Percentiles rank a stretch among this genome's conserved stretches.
Conservation (phyloP, 106 monocot species). For the Dactylorhiza incarnata region DNA sequence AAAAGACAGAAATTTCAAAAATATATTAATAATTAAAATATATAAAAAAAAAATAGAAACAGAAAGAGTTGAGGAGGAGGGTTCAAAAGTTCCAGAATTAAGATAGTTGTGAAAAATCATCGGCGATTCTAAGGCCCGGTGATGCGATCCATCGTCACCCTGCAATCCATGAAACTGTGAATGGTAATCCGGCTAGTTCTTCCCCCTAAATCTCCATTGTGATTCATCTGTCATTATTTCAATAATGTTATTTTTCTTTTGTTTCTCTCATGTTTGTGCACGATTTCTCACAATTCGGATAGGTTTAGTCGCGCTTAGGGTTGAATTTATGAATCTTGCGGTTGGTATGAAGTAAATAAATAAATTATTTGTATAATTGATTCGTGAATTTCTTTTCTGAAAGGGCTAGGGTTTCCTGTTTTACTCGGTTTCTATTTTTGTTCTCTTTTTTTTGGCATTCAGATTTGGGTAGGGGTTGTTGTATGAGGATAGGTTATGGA, state of each 20-base stretch:
- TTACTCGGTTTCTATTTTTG: neutral
- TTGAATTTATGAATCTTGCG: neutral
- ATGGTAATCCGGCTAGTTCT: neutral
- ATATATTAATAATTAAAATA: too few species aligned
- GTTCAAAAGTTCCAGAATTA: too few species aligned
- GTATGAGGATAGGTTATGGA: neutral
- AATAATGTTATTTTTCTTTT: neutral
- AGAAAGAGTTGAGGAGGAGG: too few species aligned
- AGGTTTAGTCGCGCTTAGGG: neutral
- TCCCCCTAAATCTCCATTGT: neutral
- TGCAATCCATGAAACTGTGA: neutral
- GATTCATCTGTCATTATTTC: neutral
- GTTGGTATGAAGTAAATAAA: neutral
- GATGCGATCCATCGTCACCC: neutral
- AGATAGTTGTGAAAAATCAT: neutral
- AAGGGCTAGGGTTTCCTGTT: neutral
- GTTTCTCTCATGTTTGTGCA: neutral
- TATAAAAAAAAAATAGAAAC: too few species aligned
- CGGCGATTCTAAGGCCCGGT: neutral
- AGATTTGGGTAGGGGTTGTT: neutral
- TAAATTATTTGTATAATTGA: neutral
- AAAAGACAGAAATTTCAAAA: too few species aligned
- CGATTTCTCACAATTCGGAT: neutral
- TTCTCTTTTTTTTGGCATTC: neutral
- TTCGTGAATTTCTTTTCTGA: neutral